Evolutionary conservation across 1,139 yeast species (phyloP).

Genomic region (Saccharomycopsis crataegensis): DNA sequence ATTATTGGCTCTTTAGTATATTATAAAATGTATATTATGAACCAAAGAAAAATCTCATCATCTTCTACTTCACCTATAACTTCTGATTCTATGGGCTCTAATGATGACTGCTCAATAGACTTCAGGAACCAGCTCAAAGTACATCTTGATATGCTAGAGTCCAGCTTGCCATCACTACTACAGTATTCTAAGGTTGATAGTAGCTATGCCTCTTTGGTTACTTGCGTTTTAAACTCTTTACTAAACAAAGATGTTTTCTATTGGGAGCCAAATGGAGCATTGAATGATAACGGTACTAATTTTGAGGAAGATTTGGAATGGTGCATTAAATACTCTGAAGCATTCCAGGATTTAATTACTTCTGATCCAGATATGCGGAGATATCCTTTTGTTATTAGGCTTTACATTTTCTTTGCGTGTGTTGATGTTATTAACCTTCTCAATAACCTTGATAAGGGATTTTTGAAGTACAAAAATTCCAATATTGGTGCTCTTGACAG

Average conservation of each 20-base stretch:
- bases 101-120: no score
- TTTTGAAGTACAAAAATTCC: conserved; percentile 14
- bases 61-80: no score
- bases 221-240: conserved; percentile 22
- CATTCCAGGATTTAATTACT: conserved; percentile 17
- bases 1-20: conserved; percentile 21
- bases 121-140: no score
- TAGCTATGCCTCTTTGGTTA: conserved; percentile 16
- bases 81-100: neutral
- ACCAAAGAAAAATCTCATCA: neutral
- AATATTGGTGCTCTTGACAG: neutral
- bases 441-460: conserved; percentile 22
- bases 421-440: conserved; percentile 23
- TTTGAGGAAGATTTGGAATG: conserved; percentile 16
- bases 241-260: conserved; percentile 19
- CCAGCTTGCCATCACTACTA: conserved; percentile 4
- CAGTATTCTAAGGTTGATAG: conserved; percentile 7
- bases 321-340: conserved; percentile 22
- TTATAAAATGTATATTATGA: conserved; percentile 8
- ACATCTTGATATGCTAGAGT: neutral
- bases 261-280: conserved; percentile 21
- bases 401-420: conserved; percentile 24
- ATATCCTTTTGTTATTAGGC: conserved; percentile 23
- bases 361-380: conserved; percentile 22
- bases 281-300: conserved; percentile 18